These are phyloP conservation scores for Huntiella savannae DNA, from an alignment of 2,329 filamentous ascomycete genomes.

Conservation along the genomic window DNA sequence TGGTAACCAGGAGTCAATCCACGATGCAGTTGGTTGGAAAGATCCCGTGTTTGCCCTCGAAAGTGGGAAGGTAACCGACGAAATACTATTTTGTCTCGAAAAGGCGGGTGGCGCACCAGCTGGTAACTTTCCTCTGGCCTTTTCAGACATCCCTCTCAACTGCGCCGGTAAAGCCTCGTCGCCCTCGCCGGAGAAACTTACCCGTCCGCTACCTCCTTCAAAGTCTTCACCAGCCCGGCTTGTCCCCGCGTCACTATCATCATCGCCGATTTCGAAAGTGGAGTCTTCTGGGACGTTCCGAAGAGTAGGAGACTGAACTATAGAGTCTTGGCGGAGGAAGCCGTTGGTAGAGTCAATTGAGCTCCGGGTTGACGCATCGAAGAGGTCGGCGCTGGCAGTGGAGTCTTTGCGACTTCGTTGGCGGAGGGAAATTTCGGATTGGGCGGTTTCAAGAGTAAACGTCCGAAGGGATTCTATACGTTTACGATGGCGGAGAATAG, in stretches of 20 bases:
- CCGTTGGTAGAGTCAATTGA: constrained; percentile 52
- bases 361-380: constrained; percentile 33
- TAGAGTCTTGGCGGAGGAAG: constrained; percentile 30
- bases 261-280: constrained; percentile 77
- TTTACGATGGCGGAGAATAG: constrained; percentile 60
- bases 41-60: constrained; percentile 22
- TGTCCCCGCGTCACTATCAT: constrained; percentile 44
- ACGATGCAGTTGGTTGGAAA: constrained; percentile 64
- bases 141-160: constrained; percentile 85
- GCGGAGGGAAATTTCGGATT: constrained; percentile 73
- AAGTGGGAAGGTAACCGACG: constrained; percentile 37
- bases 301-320: constrained; percentile 31
- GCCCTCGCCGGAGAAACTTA: constrained; percentile 41
- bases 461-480: constrained; percentile 68
- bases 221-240: constrained; percentile 22
- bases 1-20: constrained; percentile 90
- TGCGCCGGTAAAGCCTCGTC: constrained; percentile 72
- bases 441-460: constrained; percentile 81
- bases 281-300: constrained; percentile 53
- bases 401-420: constrained; percentile 51
- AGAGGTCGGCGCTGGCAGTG: constrained; percentile 28
- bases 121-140: constrained; percentile 89
- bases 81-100: constrained; percentile 76
- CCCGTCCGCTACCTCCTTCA: constrained; percentile 34
- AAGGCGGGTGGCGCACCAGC: constrained; percentile 55